Base-by-base conservation (phyloP, 2,329 filamentous ascomycete species). In the Neoscytalidium dimidiatum region DNA sequence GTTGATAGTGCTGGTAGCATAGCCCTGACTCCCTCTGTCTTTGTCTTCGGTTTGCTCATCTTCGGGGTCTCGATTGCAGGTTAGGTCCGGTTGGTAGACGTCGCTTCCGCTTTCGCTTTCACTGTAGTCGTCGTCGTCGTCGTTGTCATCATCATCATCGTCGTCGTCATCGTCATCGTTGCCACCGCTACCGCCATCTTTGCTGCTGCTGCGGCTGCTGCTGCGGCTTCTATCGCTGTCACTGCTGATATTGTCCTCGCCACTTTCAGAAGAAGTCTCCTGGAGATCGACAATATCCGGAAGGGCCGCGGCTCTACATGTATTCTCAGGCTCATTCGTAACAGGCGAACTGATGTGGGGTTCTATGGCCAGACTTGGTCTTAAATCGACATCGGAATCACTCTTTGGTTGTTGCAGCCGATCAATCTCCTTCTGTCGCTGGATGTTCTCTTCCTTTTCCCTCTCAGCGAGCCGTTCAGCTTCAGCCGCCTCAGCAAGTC, bases 401-500 rank as follows among this genome's bases (percentile, higher is more conserved):
- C 5, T 14, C 19, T 14, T 13, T 4, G 28, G 11, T 7, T 17
- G 23, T 23, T 23, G 21, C 2, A 53, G 33, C 48, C 44, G 28
- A 31, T 49, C 17, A 21, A 29, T 26, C 57, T 49, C 23, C 46
- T 14, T 21, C 57, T 56, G 13, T 19, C 51, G 51, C 29, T 53
- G 51, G 14, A 17, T 21, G 19, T 17, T 28, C 51, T 53, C 51
- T n/a, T 23, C 53, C 19, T 65, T 17, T 11, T 66, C 61, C 44
- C 53, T 51, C 29, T 46, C 46, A 1, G 56, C 19, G 26, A 61
- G 33, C 3, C 53, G 23, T 9, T 44, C 51, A 13, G 62, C 31
- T 26, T 67, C 67, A 11, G 67, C 63, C 43, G 64, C 14, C 14
- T 52, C 64, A 2, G 65, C 68, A 7, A 52, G 44, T 5, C 28